Conservation (phyloP, 2,329 filamentous ascomycete species). For the Blumeria hordei region DNA sequence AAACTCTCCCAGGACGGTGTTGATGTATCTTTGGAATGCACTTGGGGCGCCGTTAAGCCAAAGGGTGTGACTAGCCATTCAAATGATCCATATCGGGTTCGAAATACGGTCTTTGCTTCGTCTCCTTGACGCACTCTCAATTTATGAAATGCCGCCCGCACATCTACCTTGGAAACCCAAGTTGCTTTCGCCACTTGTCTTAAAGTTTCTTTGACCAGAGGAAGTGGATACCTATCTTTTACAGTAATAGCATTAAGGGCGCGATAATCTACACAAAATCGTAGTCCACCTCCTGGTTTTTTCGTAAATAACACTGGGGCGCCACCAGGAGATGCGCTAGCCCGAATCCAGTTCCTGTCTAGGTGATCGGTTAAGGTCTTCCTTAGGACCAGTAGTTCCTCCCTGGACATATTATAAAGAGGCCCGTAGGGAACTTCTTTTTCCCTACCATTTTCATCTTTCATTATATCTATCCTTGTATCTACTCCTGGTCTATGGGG, state of each 20-base stretch:
- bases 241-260: no score
- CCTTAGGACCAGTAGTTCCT: not conserved
- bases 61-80: slow-evolving; percentile 1
- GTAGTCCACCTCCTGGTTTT: no score
- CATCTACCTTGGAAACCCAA: not conserved
- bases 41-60: not conserved
- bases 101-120: not conserved
- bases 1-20: not conserved
- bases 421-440: not conserved
- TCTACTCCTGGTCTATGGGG: not conserved
- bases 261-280: no score
- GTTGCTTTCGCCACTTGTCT: no score
- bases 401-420: not conserved
- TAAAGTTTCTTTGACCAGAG: no score
- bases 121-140: not conserved
- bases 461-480: not conserved
- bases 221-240: no score
- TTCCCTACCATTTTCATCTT: not conserved
- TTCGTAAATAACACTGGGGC: no score
- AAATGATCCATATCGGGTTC: not conserved
- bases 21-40: not conserved
- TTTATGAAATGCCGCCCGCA: not conserved
- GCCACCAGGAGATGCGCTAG: no score
- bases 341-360: no score
- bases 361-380: not conserved